Conservation (phyloP, 2,329 filamentous ascomycete genomes). For the Aspergillus sp. region DNA sequence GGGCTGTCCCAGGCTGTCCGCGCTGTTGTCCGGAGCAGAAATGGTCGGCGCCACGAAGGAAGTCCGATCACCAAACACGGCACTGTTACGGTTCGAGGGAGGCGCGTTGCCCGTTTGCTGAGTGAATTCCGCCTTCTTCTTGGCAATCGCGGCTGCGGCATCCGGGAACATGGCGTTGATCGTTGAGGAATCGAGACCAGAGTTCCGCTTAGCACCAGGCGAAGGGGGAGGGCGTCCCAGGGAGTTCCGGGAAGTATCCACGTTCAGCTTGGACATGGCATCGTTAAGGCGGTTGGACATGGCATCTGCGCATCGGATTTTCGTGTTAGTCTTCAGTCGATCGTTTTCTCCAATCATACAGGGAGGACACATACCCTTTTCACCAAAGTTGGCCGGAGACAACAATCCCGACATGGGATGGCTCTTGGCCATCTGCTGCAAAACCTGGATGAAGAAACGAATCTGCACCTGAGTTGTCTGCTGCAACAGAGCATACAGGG, state of each 20-base stretch:
- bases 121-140: conserved; percentile 95
- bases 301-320: conserved; percentile 61
- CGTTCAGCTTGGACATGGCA: conserved; percentile 92
- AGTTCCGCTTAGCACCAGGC: conserved; percentile 82
- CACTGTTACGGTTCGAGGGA: conserved; percentile 89
- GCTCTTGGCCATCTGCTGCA: conserved; percentile 98
- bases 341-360: neutral
- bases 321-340: too few relatives aligned
- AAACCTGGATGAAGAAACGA: conserved; percentile 96
- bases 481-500: conserved; percentile 90
- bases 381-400: conserved; percentile 87
- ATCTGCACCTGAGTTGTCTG: conserved; percentile 99
- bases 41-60: conserved; percentile 76
- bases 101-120: conserved; percentile 90
- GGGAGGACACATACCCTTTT: conserved; percentile 68
- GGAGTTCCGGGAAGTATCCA: conserved; percentile 83
- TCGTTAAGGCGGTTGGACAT: conserved; percentile 96
- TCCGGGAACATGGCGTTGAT: conserved; percentile 99
- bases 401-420: conserved; percentile 95
- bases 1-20: conserved; percentile 62
- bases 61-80: conserved; percentile 71
- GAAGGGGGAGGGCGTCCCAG: conserved; percentile 76
- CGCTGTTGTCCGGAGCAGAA: conserved; percentile 62
- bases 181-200: conserved; percentile 85
- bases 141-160: conserved; percentile 95